Base-by-base conservation (phyloP, 305 asterid species). In the Plantago rigida region DNA sequence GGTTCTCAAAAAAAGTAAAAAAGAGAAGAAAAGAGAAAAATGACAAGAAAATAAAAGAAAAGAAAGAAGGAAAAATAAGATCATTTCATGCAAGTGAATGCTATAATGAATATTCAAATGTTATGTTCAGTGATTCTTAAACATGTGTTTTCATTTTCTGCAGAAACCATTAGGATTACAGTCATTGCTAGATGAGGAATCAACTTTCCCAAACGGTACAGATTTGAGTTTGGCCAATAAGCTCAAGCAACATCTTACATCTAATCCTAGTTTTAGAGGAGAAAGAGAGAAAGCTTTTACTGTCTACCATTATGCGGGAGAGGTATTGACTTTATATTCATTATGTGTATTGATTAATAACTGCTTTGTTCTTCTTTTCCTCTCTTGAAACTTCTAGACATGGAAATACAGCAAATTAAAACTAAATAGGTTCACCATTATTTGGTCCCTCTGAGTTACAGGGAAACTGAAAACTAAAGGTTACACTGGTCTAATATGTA, bases 191-290 rank as follows among this genome's bases (percentile, higher is more conserved):
- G 97, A 93, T 66, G 99, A 93, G 79, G 97, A 93, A 69, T 89
- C 97, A 53, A 93, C 92, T 63, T 93, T 93, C 73, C 99, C 99
- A 42, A 93, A 85, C 78, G 97, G 90, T 74, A 87, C 99, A 52
- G 99, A 93, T 82, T 69, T 87, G 86, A 89, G 96, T 69, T 82
- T 93, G 69, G 99, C 99, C 72, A 77, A 83, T 75, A 93, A 93
- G 85, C 95, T 89, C 50, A 85, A 84, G 82, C 95, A 93, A 77
- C 99, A 93, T 79, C 74, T 93, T 64, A 75, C 74, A 51, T 78
- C 95, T 36, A 87, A 84, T 75, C 75, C 91, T 63, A 84, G 94
- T 76, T 93, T 93, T 67, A 86, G 80, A 69, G 97, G 95, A 49
- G 94, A 81, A 73, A 80, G 97, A 67, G 95, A 55, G 75, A 85